Conservation (phyloP, 176 grass and related monocot species). For the bread wheat (Triticum aestivum) region DNA sequence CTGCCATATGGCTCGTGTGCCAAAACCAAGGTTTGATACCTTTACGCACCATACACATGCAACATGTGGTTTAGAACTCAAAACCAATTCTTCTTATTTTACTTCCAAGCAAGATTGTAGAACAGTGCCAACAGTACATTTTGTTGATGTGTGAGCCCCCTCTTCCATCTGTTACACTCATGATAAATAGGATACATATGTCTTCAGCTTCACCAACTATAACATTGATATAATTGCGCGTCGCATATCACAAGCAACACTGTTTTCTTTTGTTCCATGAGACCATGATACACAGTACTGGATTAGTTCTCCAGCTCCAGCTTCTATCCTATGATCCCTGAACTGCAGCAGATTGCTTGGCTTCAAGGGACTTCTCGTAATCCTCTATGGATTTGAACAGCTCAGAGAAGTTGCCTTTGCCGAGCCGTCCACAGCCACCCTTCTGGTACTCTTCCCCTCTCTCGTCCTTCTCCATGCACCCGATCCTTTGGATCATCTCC, state of each 20-base stretch:
- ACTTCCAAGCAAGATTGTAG: background rate
- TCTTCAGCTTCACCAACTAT: background rate
- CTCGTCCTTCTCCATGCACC: conserved; percentile 88
- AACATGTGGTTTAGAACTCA: background rate
- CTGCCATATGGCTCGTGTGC: background rate
- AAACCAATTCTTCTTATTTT: background rate
- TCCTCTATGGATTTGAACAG: conserved; percentile 92
- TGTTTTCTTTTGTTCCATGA: background rate
- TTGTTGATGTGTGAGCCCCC: background rate
- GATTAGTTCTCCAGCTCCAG: background rate
- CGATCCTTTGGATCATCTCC: conserved; percentile 93
- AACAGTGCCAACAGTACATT: conserved; percentile 3
- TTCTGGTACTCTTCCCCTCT: conserved; percentile 66
- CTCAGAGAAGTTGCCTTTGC: conserved; percentile 89
- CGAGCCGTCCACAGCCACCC: conserved; percentile 74
- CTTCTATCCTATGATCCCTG: conserved; percentile 27
- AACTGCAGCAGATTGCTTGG: conserved; percentile 42
- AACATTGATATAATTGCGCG: background rate
- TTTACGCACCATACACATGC: background rate
- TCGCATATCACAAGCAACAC: background rate
- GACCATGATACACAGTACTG: conserved; percentile 18
- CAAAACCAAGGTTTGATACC: background rate
- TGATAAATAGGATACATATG: background rate
- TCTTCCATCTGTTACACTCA: conserved; percentile 19
- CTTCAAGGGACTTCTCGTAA: conserved; percentile 87